Percentiles rank a stretch among this genome's conserved stretches.
These are phyloP conservation scores for Syzygium grande DNA, from an alignment of 345 rosid genomes.

Conservation along the genomic window DNA sequence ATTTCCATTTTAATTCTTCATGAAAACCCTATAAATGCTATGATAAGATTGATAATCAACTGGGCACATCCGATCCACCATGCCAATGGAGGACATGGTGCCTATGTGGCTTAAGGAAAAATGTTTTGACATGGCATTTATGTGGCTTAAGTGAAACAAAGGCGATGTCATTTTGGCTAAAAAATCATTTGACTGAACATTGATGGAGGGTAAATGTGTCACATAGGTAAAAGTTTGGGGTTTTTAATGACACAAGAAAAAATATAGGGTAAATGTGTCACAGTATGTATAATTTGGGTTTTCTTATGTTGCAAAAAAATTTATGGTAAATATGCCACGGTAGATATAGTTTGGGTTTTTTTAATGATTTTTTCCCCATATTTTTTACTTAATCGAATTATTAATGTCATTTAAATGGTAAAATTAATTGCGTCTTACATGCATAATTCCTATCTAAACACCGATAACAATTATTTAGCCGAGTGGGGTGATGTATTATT, in stretches of 20 bases:
- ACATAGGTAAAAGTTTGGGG: too few relatives aligned
- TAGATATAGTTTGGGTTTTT: too few relatives aligned
- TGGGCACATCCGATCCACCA: neutral
- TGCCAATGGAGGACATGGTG: neutral
- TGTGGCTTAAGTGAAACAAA: too few relatives aligned
- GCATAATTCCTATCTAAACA: neutral
- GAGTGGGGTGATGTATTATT: neutral
- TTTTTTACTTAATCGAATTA: neutral
- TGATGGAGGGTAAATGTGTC: too few relatives aligned
- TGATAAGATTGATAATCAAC: neutral
- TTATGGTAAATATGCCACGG: neutral
- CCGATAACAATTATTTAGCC: neutral
- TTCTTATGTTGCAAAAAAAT: neutral
- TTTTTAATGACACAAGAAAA: too few relatives aligned
- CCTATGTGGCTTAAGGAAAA: too few relatives aligned
- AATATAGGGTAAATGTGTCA: too few relatives aligned
- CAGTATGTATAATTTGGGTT: too few relatives aligned
- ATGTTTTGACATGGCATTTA: too few relatives aligned
- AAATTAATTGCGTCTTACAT: neutral
- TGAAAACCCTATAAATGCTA: neutral
- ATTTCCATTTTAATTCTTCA: neutral
- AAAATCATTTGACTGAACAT: too few relatives aligned
- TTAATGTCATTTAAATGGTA: neutral
- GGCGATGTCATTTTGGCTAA: too few relatives aligned
- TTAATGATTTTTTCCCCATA: too few relatives aligned